Evolutionary conservation across 78 protist genomes (phyloP).

Genomic region (Dictyostelium brefeldianum): DNA sequence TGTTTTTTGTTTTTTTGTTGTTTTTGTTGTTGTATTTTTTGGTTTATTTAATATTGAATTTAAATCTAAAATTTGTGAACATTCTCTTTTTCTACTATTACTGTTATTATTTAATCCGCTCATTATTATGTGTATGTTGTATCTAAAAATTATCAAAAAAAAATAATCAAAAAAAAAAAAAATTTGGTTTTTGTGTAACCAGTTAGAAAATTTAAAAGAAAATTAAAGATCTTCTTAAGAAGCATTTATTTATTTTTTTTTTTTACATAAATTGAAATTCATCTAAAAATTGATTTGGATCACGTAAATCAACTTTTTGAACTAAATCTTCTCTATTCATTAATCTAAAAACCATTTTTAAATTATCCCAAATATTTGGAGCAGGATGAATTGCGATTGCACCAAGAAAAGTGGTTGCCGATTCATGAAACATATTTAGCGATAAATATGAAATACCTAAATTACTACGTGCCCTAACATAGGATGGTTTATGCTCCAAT

Average conservation of each 20-base stretch:
- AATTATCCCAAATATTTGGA: conserved; percentile 81
- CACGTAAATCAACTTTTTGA: conserved; percentile 4
- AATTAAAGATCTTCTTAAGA: too few relatives aligned
- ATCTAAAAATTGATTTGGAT: conserved; percentile 13
- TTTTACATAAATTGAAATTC: conserved; percentile 20
- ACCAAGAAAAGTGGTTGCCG: conserved; percentile 83
- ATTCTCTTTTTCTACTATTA: too few relatives aligned
- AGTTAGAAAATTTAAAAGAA: too few relatives aligned
- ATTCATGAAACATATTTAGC: conserved; percentile 72
- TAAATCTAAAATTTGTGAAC: too few relatives aligned
- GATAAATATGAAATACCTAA: conserved; percentile 92
- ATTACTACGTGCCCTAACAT: conserved; percentile 92
- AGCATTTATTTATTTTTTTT: not conserved
- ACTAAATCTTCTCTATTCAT: conserved; percentile 78
- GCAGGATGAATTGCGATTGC: conserved; percentile 85
- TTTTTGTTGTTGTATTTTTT: too few relatives aligned
- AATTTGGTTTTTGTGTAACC: too few relatives aligned
- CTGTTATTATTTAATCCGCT: too few relatives aligned
- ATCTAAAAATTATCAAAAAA: too few relatives aligned
- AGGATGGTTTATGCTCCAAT: conserved; percentile 90
- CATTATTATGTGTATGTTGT: too few relatives aligned
- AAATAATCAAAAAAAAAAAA: too few relatives aligned
- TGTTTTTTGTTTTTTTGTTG: too few relatives aligned
- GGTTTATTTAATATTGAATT: too few relatives aligned
- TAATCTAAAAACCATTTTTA: conserved; percentile 54